Conservation (phyloP, 495 filamentous ascomycete genomes). For the Penicillium canescens region DNA sequence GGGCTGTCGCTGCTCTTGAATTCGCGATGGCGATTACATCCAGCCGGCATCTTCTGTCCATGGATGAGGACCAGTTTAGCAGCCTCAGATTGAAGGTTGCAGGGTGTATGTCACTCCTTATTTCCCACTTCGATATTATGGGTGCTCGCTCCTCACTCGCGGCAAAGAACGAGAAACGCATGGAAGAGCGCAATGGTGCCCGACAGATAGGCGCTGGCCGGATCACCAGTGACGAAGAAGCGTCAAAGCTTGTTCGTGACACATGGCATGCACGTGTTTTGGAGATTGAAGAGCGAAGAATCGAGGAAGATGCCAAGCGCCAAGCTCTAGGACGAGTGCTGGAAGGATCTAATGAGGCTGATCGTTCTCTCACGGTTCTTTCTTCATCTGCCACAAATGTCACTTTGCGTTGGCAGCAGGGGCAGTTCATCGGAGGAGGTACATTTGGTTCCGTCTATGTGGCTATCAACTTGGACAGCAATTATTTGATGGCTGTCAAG, state of each 20-base stretch:
- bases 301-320: conserved; percentile 80
- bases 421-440: conserved; percentile 93
- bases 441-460: conserved; percentile 97
- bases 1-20: conserved; percentile 92
- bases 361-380: conserved; percentile 89
- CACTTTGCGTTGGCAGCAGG: conserved; percentile 94
- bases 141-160: conserved; percentile 90
- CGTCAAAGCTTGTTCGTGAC: conserved; percentile 67
- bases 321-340: conserved; percentile 86
- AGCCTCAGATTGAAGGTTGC: conserved; percentile 83
- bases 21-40: conserved; percentile 97
- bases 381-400: conserved; percentile 94
- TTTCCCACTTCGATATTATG: conserved; percentile 99
- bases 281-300: conserved; percentile 74
- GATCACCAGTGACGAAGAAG: conserved; percentile 83
- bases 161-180: conserved; percentile 84
- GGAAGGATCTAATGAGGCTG: conserved; percentile 92
- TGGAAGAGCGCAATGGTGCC: conserved; percentile 74
- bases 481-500: conserved; percentile 96
- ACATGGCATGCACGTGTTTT: conserved; percentile 69
- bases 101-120: conserved; percentile 95
- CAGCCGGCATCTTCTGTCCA: conserved; percentile 83
- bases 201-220: conserved; percentile 73
- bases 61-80: conserved; percentile 84
- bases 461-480: conserved; percentile 94